A percentile compares a stretch with the other conserved stretches of the same genome.
phyloP scores from a whole-genome alignment of 1,139 yeast species.

The Groenewaldozyma sp. region DNA sequence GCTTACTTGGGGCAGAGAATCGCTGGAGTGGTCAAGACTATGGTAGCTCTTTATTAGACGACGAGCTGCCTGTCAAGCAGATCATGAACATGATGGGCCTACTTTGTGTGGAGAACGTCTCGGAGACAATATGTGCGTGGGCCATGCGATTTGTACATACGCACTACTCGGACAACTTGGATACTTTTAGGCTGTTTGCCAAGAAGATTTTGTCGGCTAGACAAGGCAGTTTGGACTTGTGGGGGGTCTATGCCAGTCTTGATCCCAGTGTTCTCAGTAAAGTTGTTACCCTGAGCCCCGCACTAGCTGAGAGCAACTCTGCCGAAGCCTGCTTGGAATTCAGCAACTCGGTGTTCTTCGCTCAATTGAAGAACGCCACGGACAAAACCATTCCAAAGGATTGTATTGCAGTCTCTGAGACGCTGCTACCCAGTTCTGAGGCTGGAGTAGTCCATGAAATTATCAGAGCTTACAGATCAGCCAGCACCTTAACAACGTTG shows the following conservation, averaged over 20 bases:
- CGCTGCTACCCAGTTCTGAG: no score
- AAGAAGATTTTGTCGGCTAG: neutral
- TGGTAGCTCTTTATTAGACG: slow-evolving; percentile 3
- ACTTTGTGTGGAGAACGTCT: neutral
- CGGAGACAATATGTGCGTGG: slow-evolving; percentile 8
- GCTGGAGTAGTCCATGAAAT: no score
- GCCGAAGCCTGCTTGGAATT: no score
- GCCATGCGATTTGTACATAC: slow-evolving; percentile 3
- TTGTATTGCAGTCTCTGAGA: no score
- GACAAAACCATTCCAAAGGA: no score
- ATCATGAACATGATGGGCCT: neutral
- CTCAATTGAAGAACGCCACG: slow-evolving; percentile 1
- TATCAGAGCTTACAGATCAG: no score
- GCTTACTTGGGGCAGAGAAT: slow-evolving; percentile 6
- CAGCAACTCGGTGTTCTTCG: neutral
- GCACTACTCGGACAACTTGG: no score
- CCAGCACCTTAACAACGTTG: no score
- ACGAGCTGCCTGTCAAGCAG: slow-evolving; percentile 1
- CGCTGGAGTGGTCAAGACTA: slow-evolving; percentile 2
- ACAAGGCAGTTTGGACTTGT: neutral
- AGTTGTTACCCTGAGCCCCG: neutral
- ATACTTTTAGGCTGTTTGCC: neutral
- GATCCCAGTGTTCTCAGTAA: neutral
- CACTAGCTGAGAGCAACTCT: neutral
- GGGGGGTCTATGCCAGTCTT: slow-evolving; percentile 1